Evolutionary conservation across 2,329 filamentous ascomycete species (phyloP).

Genomic region (Metarhizium album): DNA sequence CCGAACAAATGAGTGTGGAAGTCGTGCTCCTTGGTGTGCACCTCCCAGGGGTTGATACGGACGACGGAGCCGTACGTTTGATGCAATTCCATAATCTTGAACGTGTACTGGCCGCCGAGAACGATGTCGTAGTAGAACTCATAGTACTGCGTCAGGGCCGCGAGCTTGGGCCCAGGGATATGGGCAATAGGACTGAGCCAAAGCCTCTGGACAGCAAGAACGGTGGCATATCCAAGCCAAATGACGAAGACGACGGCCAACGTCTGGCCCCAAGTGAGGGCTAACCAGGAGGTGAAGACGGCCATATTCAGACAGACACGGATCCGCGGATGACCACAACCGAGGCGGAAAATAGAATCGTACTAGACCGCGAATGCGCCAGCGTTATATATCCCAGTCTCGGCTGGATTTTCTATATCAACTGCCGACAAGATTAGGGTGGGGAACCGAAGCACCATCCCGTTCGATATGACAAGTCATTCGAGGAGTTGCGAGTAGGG

Average conservation of each 20-base stretch:
- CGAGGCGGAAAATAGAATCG: background rate
- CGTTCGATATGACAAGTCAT: too few species aligned
- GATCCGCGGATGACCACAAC: background rate
- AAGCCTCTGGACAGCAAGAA: constrained; percentile 20
- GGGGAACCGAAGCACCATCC: too few species aligned
- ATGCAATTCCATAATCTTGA: constrained; percentile 30
- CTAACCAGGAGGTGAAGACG: constrained; percentile 12
- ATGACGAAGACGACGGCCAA: constrained; percentile 13
- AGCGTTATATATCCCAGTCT: background rate
- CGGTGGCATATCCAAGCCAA: constrained; percentile 19
- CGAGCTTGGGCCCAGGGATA: constrained; percentile 28
- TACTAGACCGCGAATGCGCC: background rate
- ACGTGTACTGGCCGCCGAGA: constrained; percentile 29
- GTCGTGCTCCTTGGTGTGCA: constrained; percentile 26
- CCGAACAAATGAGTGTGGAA: constrained; percentile 30
- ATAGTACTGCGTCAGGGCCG: constrained; percentile 28
- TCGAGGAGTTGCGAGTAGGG: too few species aligned
- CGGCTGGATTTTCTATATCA: background rate
- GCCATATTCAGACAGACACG: constrained; percentile 2
- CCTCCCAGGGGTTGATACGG: constrained; percentile 29
- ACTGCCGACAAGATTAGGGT: background rate
- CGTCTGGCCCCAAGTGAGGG: constrained; percentile 16
- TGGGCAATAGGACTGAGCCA: constrained; percentile 27
- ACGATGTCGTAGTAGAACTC: constrained; percentile 34
- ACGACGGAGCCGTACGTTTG: constrained; percentile 29